phyloP scores from a whole-genome alignment of 1,139 yeast genomes.

The Hansenula lynferdii region DNA sequence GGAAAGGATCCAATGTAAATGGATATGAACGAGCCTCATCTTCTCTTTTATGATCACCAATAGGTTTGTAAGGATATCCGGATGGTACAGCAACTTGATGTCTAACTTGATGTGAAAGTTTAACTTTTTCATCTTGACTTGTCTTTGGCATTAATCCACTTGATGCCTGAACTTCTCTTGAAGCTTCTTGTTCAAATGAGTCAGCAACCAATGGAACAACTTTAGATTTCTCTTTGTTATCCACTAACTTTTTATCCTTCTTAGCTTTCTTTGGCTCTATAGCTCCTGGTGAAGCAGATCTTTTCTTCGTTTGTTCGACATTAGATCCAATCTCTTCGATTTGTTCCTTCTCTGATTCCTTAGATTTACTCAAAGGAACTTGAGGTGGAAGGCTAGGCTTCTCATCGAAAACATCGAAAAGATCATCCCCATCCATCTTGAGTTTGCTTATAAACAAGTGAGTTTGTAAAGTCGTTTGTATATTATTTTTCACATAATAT shows the following conservation, averaged over 20 bases:
- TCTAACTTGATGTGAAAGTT: slow-evolving; percentile 87
- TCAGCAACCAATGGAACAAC: slow-evolving; percentile 76
- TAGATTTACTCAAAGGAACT: slow-evolving; percentile 9
- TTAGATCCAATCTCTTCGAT: slow-evolving; percentile 9
- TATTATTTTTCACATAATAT: too few relatives aligned
- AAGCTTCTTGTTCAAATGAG: slow-evolving; percentile 85
- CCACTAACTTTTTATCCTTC: slow-evolving; percentile 27
- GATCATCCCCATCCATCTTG: slow-evolving; percentile 38
- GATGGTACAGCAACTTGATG: slow-evolving; percentile 98
- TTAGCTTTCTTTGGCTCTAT: slow-evolving; percentile 22
- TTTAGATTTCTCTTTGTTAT: slow-evolving; percentile 31
- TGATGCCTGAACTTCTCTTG: slow-evolving; percentile 79
- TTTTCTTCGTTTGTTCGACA: slow-evolving; percentile 10
- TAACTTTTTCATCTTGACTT: slow-evolving; percentile 49
- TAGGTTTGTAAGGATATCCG: slow-evolving; percentile 80
- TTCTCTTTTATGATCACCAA: slow-evolving; percentile 73
- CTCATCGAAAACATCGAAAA: slow-evolving; percentile 68
- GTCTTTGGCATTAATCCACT: slow-evolving; percentile 54
- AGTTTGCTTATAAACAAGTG: neutral
- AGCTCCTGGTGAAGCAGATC: slow-evolving; percentile 20
- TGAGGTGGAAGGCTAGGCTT: slow-evolving; percentile 36
- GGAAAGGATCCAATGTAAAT: slow-evolving; percentile 90
- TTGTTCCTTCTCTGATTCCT: slow-evolving; percentile 6
- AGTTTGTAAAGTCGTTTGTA: too few relatives aligned
- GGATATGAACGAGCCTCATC: slow-evolving; percentile 87